These are phyloP conservation scores for Mortierella sp. DNA, from an alignment of 371 early-diverging fungal genomes.

Conservation along the genomic window DNA sequence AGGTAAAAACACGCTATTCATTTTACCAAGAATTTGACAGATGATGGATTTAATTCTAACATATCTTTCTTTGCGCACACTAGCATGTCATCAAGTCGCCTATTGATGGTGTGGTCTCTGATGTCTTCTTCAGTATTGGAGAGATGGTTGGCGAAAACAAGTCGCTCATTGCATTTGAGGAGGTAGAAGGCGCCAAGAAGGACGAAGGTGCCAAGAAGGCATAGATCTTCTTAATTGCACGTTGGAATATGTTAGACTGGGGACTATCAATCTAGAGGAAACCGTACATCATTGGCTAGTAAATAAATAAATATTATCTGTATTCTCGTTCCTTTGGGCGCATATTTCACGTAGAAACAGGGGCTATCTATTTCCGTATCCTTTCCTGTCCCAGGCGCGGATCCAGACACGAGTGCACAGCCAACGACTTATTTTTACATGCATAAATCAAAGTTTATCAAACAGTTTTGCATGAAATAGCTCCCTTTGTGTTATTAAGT, in stretches of 20 bases:
- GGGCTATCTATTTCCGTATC: no score
- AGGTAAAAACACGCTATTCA: slow-evolving; percentile 59
- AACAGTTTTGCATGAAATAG: background rate
- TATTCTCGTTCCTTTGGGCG: background rate
- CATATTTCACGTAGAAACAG: background rate
- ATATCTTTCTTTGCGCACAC: slow-evolving; percentile 7
- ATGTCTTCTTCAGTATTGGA: slow-evolving; percentile 85
- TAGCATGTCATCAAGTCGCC: slow-evolving; percentile 92
- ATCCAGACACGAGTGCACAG: no score
- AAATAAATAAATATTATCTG: background rate
- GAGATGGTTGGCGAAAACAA: slow-evolving; percentile 93
- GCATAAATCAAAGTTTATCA: background rate
- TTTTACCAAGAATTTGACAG: background rate
- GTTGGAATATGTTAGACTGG: slow-evolving; percentile 18
- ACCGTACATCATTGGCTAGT: background rate
- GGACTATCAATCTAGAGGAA: background rate
- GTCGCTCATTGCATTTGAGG: slow-evolving; percentile 80
- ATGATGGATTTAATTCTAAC: background rate
- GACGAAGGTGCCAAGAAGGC: slow-evolving; percentile 31
- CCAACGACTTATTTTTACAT: no score
- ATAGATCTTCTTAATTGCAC: background rate
- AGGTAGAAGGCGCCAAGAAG: slow-evolving; percentile 42
- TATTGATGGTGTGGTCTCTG: slow-evolving; percentile 77
- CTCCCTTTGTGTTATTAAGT: background rate
- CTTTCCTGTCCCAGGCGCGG: no score